Evolutionary conservation across 2,329 filamentous ascomycete genomes (phyloP), one percentile per base, ranked within the genome.

Genomic region (Ilyonectria robusta): DNA sequence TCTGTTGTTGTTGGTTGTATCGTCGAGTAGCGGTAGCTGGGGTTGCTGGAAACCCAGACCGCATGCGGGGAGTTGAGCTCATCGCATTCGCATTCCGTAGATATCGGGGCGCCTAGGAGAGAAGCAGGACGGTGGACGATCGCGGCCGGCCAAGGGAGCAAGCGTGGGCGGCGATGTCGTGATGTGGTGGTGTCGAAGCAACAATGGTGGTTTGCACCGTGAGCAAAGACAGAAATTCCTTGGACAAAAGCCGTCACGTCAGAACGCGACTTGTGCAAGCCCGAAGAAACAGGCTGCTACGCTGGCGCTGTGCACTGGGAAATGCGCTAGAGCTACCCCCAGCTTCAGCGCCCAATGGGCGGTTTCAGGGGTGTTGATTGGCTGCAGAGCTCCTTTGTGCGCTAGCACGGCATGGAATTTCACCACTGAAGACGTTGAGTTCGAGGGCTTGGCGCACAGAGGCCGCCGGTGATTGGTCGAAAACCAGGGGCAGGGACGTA

Each of bases 1-100:
- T 80, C 53, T 80, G 75, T 65, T 78, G 76, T 65, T 78, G 76
- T 33, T 75, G 58, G 26, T 75, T 74, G 54, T 76, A 73, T 74
- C 79, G 77, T 77, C 78, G 78, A 77, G 80, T 81, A 70, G 80
- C 77, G 73, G 84, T 84, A 75, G 85, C 86, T 77, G 93, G 93
- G 74, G 93, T 95, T 77, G 89, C 86, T 79, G 94, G 94, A 79
- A 91, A 96, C 78, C 92, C 92, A 87, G 93, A 94, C 84, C 92
- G 90, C 84, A 94, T 86, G 84, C 91, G 92, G 83, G 92, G 93
- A 85, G 93, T 96, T 81, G 86, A 88, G 88, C 90, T 93, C 94
- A 95, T 95, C 83, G 89, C 90, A 92, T 91, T 95, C 83, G 90
- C 90, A 92, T 92, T 81, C 82, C 84, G 84, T 78, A 77, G 75